A percentile compares a stretch with the other conserved stretches of the same genome.
Conservation (phyloP, 2,329 filamentous ascomycete genomes). For the Raffaelea albimanens region DNA sequence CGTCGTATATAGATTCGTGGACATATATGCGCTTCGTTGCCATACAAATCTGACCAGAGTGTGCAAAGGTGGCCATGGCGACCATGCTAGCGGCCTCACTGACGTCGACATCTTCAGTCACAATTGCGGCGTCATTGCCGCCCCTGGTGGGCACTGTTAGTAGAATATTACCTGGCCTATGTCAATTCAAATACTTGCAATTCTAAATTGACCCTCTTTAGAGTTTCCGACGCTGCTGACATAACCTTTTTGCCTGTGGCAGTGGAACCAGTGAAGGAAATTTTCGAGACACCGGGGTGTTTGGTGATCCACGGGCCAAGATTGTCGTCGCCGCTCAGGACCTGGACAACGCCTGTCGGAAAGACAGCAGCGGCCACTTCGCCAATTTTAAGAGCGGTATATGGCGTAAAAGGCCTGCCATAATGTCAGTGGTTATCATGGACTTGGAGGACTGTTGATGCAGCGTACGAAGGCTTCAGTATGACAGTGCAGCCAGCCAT, state of each 20-base stretch:
- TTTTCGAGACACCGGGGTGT: slow-evolving; percentile 51
- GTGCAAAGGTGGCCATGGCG: not conserved
- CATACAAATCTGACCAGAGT: slow-evolving; percentile 29
- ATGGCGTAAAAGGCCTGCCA: slow-evolving; percentile 40
- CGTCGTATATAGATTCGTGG: slow-evolving; percentile 37
- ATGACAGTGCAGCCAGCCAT: not conserved
- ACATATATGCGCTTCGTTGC: slow-evolving; percentile 43
- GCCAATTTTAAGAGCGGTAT: slow-evolving; percentile 46
- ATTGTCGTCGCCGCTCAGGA: slow-evolving; percentile 48
- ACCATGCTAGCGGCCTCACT: slow-evolving; percentile 19
- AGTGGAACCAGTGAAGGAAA: slow-evolving; percentile 54
- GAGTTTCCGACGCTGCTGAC: slow-evolving; percentile 40
- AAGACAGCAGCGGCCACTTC: slow-evolving; percentile 48
- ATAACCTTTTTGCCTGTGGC: slow-evolving; percentile 53
- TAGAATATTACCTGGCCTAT: no score
- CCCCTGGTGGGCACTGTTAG: slow-evolving; percentile 11
- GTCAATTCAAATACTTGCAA: slow-evolving; percentile 18
- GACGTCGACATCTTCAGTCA: slow-evolving; percentile 33
- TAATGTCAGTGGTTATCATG: no score
- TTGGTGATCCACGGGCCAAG: slow-evolving; percentile 48
- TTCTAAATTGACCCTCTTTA: slow-evolving; percentile 54
- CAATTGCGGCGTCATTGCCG: slow-evolving; percentile 25
- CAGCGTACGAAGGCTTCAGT: slow-evolving; percentile 33
- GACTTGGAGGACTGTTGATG: not conserved
- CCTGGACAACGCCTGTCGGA: slow-evolving; percentile 52